These are phyloP conservation scores for Alternaria triticimaculans DNA, from an alignment of 2,329 filamentous ascomycete species.

Conservation along the genomic window DNA sequence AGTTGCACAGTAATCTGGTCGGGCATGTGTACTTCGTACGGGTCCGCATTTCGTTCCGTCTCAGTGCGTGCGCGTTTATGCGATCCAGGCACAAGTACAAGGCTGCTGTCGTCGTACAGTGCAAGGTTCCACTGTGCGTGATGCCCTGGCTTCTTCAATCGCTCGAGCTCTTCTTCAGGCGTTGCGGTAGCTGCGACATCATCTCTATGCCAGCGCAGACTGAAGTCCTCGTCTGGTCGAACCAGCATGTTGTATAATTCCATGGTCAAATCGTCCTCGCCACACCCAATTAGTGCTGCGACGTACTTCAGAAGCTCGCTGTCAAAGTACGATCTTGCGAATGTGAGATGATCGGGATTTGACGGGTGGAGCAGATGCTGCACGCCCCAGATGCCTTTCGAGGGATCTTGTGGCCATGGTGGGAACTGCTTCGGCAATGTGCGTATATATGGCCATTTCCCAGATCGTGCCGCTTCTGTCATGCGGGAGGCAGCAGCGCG, in stretches of 20 bases:
- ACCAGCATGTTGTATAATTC: constrained; percentile 89
- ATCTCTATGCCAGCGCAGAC: constrained; percentile 84
- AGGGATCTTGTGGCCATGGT: constrained; percentile 72
- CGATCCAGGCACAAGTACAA: constrained; percentile 79
- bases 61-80: constrained; percentile 75
- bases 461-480: constrained; percentile 69
- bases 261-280: constrained; percentile 72
- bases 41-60: constrained; percentile 70
- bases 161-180: constrained; percentile 69
- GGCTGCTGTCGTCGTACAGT: constrained; percentile 72
- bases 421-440: constrained; percentile 91
- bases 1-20: constrained; percentile 71
- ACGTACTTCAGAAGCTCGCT: constrained; percentile 67
- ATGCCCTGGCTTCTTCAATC: constrained; percentile 67
- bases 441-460: constrained; percentile 80
- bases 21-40: constrained; percentile 67
- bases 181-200: constrained; percentile 74
- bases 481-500: constrained; percentile 65
- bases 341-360: constrained; percentile 67
- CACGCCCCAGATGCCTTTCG: constrained; percentile 82
- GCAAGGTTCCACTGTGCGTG: constrained; percentile 91
- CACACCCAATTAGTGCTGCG: constrained; percentile 65
- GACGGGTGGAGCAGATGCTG: constrained; percentile 82
- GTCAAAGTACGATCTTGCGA: constrained; percentile 76
- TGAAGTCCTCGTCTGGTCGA: constrained; percentile 72